These are phyloP conservation scores for Baorangia bicolor DNA, from an alignment of 768 basidiomycete genomes.

Conservation along the genomic window DNA sequence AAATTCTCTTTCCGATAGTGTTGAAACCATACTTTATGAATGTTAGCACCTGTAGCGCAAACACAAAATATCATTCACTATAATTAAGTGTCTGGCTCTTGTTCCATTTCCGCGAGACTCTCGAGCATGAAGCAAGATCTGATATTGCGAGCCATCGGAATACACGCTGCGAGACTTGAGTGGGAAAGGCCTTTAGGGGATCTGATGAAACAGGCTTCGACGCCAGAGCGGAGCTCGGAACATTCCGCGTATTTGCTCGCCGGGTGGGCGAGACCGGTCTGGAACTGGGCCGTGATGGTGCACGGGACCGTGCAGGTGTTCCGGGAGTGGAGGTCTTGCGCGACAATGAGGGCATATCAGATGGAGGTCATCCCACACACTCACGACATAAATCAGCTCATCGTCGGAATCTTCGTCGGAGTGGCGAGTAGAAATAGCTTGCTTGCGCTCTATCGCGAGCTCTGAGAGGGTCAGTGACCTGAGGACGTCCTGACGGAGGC, in stretches of 20 bases:
- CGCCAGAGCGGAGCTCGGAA: slow-evolving; percentile 29
- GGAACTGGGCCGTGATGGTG: slow-evolving; percentile 47
- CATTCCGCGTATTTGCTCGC: slow-evolving; percentile 16
- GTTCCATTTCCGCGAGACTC: slow-evolving; percentile 85
- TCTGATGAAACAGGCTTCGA: slow-evolving; percentile 39
- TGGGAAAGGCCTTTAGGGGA: slow-evolving; percentile 71
- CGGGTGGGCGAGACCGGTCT: slow-evolving; percentile 41
- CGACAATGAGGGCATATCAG: slow-evolving; percentile 8
- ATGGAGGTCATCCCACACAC: slow-evolving; percentile 27
- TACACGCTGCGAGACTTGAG: slow-evolving; percentile 77
- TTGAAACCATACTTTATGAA: slow-evolving; percentile 83
- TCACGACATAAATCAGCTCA: slow-evolving; percentile 69
- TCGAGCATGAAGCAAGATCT: slow-evolving; percentile 74
- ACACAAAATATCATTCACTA: slow-evolving; percentile 43
- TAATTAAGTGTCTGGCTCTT: slow-evolving; percentile 91
- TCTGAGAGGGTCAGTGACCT: slow-evolving; percentile 48
- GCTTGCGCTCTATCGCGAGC: slow-evolving; percentile 29
- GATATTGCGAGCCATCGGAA: slow-evolving; percentile 60
- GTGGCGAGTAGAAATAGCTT: slow-evolving; percentile 1
- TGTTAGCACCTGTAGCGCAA: slow-evolving; percentile 1
- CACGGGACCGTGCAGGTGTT: slow-evolving; percentile 64
- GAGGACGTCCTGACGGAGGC: slow-evolving; percentile 68
- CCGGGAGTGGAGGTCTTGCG: slow-evolving; percentile 63
- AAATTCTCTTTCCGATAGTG: slow-evolving; percentile 87
- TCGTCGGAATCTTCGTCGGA: slow-evolving; percentile 58